Evolutionary conservation across 257 asterid genomes (phyloP).

Genomic region (Forsythia viridissima): DNA sequence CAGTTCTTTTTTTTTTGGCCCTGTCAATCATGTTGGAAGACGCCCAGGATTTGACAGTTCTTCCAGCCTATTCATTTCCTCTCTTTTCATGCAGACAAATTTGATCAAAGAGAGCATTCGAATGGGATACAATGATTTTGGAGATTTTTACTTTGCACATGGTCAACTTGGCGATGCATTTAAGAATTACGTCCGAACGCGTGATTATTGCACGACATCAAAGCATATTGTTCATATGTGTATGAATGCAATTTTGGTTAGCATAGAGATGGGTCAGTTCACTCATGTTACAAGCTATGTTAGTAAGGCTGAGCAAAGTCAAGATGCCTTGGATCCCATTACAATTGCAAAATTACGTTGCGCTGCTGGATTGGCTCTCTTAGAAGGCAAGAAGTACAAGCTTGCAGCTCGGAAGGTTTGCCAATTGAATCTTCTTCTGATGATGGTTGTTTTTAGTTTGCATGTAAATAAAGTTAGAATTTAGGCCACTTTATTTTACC

Average conservation of each 20-base stretch:
- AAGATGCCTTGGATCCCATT: conserved; percentile 69
- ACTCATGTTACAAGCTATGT: conserved; percentile 88
- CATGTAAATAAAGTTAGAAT: not conserved
- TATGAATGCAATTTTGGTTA: conserved; percentile 78
- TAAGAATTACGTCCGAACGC: conserved; percentile 87
- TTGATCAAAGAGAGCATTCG: conserved; percentile 96
- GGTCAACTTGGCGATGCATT: conserved; percentile 92
- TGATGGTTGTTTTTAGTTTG: not conserved
- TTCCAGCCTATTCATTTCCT: not conserved
- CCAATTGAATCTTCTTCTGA: conserved; percentile 8
- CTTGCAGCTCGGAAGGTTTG: conserved; percentile 98
- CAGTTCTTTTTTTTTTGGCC: not conserved
- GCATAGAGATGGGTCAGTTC: conserved; percentile 98
- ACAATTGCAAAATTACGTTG: conserved; percentile 73
- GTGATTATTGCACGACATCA: conserved; percentile 93
- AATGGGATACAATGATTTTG: conserved; percentile 98
- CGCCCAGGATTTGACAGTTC: not conserved
- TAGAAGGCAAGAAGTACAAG: conserved; percentile 81
- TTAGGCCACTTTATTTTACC: not conserved
- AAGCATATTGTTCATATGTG: conserved; percentile 91
- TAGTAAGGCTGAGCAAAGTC: conserved; percentile 82
- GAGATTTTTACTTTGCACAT: conserved; percentile 86
- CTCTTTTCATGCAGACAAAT: conserved; percentile 66
- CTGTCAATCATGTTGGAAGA: not conserved
- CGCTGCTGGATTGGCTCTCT: conserved; percentile 90